A percentile compares a stretch with the other conserved stretches of the same genome.
Evolutionary conservation across 2,329 filamentous ascomycete species (phyloP).

Genomic region (Curvularia verruculosa): DNA sequence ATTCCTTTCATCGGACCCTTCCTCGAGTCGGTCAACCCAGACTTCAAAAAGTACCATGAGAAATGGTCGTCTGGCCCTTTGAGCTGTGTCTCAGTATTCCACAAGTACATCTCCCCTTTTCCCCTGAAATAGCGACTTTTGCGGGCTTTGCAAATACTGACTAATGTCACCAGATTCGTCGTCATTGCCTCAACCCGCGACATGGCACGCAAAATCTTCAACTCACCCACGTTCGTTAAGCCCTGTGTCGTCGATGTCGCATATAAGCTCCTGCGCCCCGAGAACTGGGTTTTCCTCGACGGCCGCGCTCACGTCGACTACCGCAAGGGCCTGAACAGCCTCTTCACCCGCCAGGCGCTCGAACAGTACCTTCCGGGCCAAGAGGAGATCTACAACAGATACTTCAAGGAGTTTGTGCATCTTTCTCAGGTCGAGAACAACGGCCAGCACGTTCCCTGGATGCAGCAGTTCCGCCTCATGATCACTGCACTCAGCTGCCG

Average conservation of each 20-base stretch:
- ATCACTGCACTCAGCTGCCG: conserved; percentile 95
- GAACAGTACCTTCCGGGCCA: conserved; percentile 88
- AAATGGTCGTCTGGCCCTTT: conserved; percentile 93
- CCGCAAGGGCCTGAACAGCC: conserved; percentile 91
- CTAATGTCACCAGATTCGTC: conserved; percentile 71
- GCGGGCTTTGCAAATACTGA: conserved; percentile 20
- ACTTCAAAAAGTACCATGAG: conserved; percentile 86
- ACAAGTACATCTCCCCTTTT: conserved; percentile 70
- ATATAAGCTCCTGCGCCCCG: conserved; percentile 86
- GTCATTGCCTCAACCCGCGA: conserved; percentile 95
- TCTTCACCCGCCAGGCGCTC: conserved; percentile 91
- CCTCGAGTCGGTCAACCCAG: conserved; percentile 86
- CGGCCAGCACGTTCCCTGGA: conserved; percentile 82
- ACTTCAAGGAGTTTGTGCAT: conserved; percentile 79
- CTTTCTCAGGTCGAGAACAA: conserved; percentile 71
- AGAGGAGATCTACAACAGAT: conserved; percentile 87
- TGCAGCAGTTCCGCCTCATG: conserved; percentile 89
- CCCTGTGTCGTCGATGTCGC: conserved; percentile 95
- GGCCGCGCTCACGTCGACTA: conserved; percentile 95
- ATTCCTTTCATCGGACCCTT: conserved; percentile 80
- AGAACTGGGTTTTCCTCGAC: conserved; percentile 97
- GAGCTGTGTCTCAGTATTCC: conserved; percentile 98
- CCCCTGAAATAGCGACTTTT: neutral
- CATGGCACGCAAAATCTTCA: conserved; percentile 95
- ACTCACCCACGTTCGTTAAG: conserved; percentile 89